Evolutionary conservation across 2,329 filamentous ascomycete genomes (phyloP).

Genomic region (Phyllosticta paracitricarpa): DNA sequence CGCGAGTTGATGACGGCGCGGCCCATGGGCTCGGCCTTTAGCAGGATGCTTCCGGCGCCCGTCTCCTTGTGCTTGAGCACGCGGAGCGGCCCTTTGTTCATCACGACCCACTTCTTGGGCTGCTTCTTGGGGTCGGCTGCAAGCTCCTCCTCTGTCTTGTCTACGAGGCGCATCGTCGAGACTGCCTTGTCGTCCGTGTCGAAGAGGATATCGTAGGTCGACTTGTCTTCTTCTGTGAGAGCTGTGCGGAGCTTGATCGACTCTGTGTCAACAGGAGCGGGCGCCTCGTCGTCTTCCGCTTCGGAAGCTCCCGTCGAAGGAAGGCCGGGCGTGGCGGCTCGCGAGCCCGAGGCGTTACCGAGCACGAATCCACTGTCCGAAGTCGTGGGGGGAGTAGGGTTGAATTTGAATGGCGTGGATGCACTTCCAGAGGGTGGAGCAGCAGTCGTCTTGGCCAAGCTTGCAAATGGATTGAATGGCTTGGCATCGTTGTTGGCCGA

Average conservation of each 20-base stretch:
- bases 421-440: slow-evolving; percentile 1
- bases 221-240: slow-evolving; percentile 24
- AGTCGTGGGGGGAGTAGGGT: slow-evolving; percentile 3
- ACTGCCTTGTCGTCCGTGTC: slow-evolving; percentile 6
- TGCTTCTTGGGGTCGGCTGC: slow-evolving; percentile 15
- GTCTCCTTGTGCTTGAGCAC: slow-evolving; percentile 27
- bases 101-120: slow-evolving; percentile 22
- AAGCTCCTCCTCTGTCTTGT: slow-evolving; percentile 15
- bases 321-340: slow-evolving; percentile 23
- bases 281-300: slow-evolving; percentile 21
- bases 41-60: slow-evolving; percentile 22
- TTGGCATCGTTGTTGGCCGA: slow-evolving; percentile 16
- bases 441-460: slow-evolving; percentile 5
- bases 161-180: slow-evolving; percentile 19
- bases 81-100: slow-evolving; percentile 24
- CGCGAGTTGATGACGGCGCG: slow-evolving; percentile 23
- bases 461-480: slow-evolving; percentile 20
- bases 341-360: slow-evolving; percentile 17
- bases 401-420: slow-evolving; percentile 11
- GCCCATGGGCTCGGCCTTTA: slow-evolving; percentile 22
- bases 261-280: slow-evolving; percentile 18
- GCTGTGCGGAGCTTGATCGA: slow-evolving; percentile 15
- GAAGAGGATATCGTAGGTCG: slow-evolving; percentile 24
- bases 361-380: slow-evolving; percentile 4
- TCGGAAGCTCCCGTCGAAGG: slow-evolving; percentile 18